Evolutionary conservation across 441 rosid genomes (phyloP), one percentile per base, ranked within the genome.

Genomic region (Gossypium trilobum): DNA sequence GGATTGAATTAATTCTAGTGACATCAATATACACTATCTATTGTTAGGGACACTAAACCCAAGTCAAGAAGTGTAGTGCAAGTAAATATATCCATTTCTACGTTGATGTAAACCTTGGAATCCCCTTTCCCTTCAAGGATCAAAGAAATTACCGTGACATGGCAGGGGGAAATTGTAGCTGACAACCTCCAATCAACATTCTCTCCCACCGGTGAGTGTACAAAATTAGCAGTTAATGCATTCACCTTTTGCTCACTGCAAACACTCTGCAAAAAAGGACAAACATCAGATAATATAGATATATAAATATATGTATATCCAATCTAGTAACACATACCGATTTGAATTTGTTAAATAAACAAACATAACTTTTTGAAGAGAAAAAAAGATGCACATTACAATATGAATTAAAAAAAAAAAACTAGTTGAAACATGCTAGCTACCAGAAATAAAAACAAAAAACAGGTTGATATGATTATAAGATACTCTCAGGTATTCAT

Each of bases 151-250:
- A 95, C 99, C 92, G 95, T 93, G 73, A 90, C 91, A 84, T 91
- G 96, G 83, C 98, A 93, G 70, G 99, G 98, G 72, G 99, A 95
- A 75, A 89, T 91, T 55, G 88, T 92, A 42, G 99, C 96, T 46
- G 98, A 91, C 79, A 95, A 79, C 85, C 84, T 86, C 99, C 99
- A 95, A 77, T 90, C 96, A 58, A 91, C 89, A 82, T 90, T 91
- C 83, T 95, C 97, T 77, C 92, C 97, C 62, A 82, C 84, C 51
- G 99, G 98, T 70, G 85, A 85, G 59, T 78, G 81, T 57, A 92
- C 95, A 83, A 92, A 95, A 76, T 87, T 85, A 85, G 96, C 96
- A 73, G 91, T 82, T 78, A 95, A 81, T 42, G 99, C 99, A 87
- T 95, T 90, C 75, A 81, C 88, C 90, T 95, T 95, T 81, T 87